Base-by-base conservation (phyloP, 306 rosid species). In the Glycine soja region DNA sequence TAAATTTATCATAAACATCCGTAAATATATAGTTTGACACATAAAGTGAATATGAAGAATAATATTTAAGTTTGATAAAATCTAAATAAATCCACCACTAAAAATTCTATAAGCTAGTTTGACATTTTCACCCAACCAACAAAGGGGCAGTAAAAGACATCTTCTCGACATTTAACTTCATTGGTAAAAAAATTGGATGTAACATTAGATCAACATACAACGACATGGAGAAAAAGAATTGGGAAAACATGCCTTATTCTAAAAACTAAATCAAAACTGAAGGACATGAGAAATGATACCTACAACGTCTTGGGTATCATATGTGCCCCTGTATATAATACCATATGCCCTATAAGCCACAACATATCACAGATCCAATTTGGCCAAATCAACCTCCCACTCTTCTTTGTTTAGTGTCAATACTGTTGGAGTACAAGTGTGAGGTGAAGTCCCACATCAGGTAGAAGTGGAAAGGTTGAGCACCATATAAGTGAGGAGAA, bases 291-390 rank as follows among this genome's bases (percentile, higher is more conserved):
- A 63, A 54, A 34, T 70, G 77, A 81, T 88, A 95, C 99, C 99
- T 82, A 98, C 99, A 76, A 95, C 99, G 61, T 91, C 97, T 89
- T 81, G 92, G 11, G 14, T 75, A 70, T 91, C 99, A 80, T 95
- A 95, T 34, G 92, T 85, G 79, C 96, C 99, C 87, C 92, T 86
- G 72, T 87, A 95, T 32, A 95, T 91, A 50, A 83, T 88, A 48
- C 99, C 99, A 83, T 89, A 95, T 12, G 99, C 88, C 43, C 98
- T 98, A 47, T 88, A 90, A 84, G 99, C 98, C 36, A 95, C 87
- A 70, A 74, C 73, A 73, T 93, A 89, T 77, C 91, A 79, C 15
- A 93, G 84, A 56, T 90, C 89, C 87, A 95, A 87, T 87, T 91
- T 93, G 52, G 96, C 82, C 80, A 95, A 82, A 69, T 95, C 98